phyloP scores from a whole-genome alignment of 495 filamentous ascomycete genomes.

The Tuber umbilicatum region DNA sequence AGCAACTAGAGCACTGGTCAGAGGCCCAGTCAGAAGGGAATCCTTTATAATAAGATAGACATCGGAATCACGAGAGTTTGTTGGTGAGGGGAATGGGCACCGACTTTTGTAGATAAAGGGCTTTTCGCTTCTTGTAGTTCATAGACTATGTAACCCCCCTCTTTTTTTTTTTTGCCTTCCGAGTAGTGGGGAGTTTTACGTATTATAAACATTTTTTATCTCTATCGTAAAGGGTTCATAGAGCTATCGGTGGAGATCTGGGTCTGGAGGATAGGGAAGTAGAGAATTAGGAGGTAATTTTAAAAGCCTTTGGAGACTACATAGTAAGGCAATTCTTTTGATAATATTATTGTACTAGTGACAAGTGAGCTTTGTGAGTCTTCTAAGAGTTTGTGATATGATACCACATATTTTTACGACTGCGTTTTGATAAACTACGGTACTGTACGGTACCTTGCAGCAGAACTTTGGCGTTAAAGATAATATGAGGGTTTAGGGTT shows the following conservation, averaged over 20 bases:
- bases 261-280: background rate
- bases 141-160: background rate
- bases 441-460: constrained; percentile 5
- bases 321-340: background rate
- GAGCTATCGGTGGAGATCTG: background rate
- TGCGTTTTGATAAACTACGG: no score
- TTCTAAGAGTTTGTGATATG: background rate
- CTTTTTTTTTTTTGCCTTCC: background rate
- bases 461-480: background rate
- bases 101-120: background rate
- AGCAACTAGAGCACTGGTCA: constrained; percentile 41
- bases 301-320: background rate
- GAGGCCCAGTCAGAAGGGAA: background rate
- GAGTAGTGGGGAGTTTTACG: constrained; percentile 3
- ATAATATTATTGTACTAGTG: background rate
- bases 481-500: background rate
- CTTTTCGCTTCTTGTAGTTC: background rate
- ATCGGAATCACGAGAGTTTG: background rate
- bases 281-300: background rate
- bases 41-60: background rate
- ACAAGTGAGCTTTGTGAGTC: background rate
- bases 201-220: background rate
- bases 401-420: background rate
- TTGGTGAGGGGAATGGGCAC: background rate
- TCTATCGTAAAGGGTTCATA: background rate